Evolutionary conservation across 1,139 yeast genomes (phyloP).

Genomic region (Saccharomyces hybrid): DNA sequence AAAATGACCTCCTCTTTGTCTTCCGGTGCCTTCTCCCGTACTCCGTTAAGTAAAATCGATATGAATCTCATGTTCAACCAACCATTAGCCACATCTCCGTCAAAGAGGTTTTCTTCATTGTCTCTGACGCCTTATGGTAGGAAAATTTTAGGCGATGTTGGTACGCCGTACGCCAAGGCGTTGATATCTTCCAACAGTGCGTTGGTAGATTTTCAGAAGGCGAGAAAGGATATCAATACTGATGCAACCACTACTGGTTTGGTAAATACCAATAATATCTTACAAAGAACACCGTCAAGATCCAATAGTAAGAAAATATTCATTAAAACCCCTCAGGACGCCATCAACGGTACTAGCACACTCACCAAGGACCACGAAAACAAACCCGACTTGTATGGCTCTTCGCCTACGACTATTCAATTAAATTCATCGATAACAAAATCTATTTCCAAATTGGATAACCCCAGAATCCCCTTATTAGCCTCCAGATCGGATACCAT

Average conservation of each 20-base stretch:
- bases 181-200: conserved; percentile 28
- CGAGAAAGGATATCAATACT: conserved; percentile 24
- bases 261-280: not conserved
- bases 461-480: not conserved
- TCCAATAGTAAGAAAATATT: conserved; percentile 4
- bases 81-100: conserved; percentile 24
- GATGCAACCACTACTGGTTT: conserved; percentile 2
- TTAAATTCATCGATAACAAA: conserved; percentile 30
- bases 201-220: conserved; percentile 29
- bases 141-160: conserved; percentile 24
- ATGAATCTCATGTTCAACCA: conserved; percentile 28
- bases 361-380: conserved; percentile 8
- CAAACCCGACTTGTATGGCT: conserved; percentile 21
- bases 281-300: conserved; percentile 6
- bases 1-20: not conserved
- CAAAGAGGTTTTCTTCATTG: conserved; percentile 21
- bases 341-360: not conserved
- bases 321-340: not conserved
- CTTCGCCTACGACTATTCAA: conserved; percentile 32
- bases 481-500: conserved; percentile 6
- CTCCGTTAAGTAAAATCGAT: conserved; percentile 29
- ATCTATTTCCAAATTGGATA: conserved; percentile 18
- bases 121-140: conserved; percentile 30
- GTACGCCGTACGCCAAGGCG: conserved; percentile 25
- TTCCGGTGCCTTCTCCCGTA: conserved; percentile 8